A percentile compares a stretch with the other conserved stretches of the same genome.
These are phyloP conservation scores for Spinacia oleracea DNA, from an alignment of 179 eudicot species.

Conservation along the genomic window DNA sequence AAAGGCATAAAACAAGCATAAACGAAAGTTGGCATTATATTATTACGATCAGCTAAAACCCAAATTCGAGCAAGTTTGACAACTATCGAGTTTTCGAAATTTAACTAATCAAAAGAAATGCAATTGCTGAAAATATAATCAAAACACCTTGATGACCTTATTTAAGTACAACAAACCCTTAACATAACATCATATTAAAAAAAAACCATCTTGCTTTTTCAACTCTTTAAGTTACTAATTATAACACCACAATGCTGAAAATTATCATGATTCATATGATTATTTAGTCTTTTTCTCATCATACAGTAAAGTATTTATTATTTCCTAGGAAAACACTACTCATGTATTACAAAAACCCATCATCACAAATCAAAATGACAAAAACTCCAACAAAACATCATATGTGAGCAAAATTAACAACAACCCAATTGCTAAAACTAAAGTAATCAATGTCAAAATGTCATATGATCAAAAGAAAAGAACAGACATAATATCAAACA, in stretches of 20 bases:
- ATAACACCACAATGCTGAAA: no score
- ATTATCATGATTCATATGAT: no score
- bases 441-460: not conserved
- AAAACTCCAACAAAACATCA: not conserved
- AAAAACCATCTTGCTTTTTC: slow-evolving; percentile 44
- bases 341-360: no score
- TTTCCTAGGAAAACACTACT: no score
- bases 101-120: not conserved
- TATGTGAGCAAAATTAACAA: not conserved
- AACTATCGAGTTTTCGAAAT: not conserved
- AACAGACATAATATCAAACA: slow-evolving; percentile 7
- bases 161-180: slow-evolving; percentile 43
- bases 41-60: not conserved
- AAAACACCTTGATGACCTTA: not conserved
- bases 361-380: no score
- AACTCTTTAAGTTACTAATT: not conserved
- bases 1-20: not conserved
- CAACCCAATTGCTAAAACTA: not conserved
- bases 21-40: not conserved
- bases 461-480: not conserved
- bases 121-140: not conserved
- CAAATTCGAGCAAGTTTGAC: not conserved
- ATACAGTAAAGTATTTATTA: no score
- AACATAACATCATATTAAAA: slow-evolving; percentile 58
- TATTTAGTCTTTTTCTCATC: no score